phyloP scores from a whole-genome alignment of 441 rosid species.

The Cnidoscolus chayamansa region DNA sequence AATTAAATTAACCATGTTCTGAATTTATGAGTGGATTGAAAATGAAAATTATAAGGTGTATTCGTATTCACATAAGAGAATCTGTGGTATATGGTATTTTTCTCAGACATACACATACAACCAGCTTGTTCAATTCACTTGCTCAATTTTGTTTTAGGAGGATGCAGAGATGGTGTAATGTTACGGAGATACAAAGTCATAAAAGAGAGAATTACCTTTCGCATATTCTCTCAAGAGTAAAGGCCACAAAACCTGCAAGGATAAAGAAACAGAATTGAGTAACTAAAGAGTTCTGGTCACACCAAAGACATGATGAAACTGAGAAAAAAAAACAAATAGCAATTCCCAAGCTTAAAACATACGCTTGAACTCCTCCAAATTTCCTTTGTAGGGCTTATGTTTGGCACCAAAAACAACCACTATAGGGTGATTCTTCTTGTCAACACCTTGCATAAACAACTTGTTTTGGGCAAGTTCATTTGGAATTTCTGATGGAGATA shows the following conservation, averaged over 20 bases:
- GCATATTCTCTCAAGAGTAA: constrained; percentile 61
- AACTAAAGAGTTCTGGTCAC: background rate
- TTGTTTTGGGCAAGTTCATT: constrained; percentile 65
- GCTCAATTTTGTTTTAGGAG: background rate
- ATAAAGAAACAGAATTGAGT: background rate
- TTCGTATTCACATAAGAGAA: background rate
- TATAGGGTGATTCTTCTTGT: constrained; percentile 66
- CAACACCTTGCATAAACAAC: constrained; percentile 68
- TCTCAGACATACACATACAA: background rate
- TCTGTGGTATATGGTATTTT: background rate
- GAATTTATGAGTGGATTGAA: background rate
- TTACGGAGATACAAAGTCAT: background rate
- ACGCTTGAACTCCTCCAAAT: constrained; percentile 71
- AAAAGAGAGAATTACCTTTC: constrained; percentile 40
- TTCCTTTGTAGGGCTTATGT: constrained; percentile 62
- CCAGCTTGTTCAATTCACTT: background rate
- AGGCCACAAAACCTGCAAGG: constrained; percentile 62
- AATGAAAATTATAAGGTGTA: background rate
- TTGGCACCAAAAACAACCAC: constrained; percentile 48
- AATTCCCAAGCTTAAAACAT: constrained; percentile 13
- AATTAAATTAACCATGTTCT: background rate
- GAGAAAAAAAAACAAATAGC: background rate
- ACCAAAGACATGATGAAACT: background rate
- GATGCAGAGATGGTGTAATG: background rate
- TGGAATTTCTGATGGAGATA: constrained; percentile 50